Conservation (phyloP, 163 green algal species). For the Scenedesmus sp. region DNA sequence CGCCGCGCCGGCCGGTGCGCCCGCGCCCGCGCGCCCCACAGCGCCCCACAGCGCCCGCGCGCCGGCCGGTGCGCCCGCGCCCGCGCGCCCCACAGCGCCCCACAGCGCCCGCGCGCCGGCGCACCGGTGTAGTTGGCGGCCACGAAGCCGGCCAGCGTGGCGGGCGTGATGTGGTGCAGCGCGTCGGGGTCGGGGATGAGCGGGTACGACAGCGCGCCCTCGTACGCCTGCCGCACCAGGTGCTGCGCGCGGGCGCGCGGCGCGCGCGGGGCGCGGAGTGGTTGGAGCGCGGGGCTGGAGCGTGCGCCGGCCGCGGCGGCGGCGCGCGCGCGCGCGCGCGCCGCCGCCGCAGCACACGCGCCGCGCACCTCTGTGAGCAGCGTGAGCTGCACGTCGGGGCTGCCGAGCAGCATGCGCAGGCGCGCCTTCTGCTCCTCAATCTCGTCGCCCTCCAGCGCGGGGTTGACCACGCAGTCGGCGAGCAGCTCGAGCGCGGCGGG, state of each 20-base stretch:
- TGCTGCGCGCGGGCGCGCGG: too few relatives aligned
- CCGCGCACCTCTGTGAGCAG: constrained; percentile 56
- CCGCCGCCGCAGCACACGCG: background rate
- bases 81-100: too few relatives aligned
- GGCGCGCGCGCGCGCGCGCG: too few relatives aligned
- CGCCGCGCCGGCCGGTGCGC: too few relatives aligned
- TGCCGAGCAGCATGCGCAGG: constrained; percentile 59
- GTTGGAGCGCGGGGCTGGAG: too few relatives aligned
- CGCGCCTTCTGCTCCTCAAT: constrained; percentile 62
- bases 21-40: too few relatives aligned
- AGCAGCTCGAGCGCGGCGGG: constrained; percentile 91
- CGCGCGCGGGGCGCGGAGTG: too few relatives aligned
- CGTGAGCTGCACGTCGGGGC: constrained; percentile 62
- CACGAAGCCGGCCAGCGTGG: constrained; percentile 80
- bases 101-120: too few relatives aligned
- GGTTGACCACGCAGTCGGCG: constrained; percentile 89
- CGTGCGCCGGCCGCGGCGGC: too few relatives aligned
- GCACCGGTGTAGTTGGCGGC: constrained; percentile 75
- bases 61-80: too few relatives aligned
- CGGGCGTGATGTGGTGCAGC: constrained; percentile 61
- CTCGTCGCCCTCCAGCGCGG: constrained; percentile 70
- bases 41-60: too few relatives aligned
- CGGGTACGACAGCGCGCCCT: constrained; percentile 72
- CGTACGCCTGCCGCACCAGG: constrained; percentile 66
- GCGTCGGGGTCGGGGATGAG: constrained; percentile 74